phyloP scores from a whole-genome alignment of 2,329 filamentous ascomycete species.

The Aureobasidium mangrovei region DNA sequence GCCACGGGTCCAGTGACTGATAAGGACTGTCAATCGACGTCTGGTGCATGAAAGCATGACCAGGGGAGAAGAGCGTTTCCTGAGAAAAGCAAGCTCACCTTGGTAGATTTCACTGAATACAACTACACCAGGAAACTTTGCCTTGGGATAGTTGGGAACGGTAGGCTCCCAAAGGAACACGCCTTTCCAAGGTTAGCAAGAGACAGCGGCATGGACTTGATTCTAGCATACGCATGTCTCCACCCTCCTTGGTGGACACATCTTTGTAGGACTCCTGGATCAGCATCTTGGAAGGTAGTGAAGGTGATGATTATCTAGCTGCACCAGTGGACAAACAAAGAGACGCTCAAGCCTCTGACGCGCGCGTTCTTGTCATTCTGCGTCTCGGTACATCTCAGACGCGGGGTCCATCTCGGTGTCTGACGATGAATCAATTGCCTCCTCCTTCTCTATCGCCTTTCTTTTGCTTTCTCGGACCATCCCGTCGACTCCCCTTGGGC shows the following conservation, averaged over 20 bases:
- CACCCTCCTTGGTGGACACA: constrained; percentile 50
- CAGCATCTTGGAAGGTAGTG: constrained; percentile 39
- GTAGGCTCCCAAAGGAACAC: constrained; percentile 84
- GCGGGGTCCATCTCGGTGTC: constrained; percentile 6
- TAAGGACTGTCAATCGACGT: not conserved
- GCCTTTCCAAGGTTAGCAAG: constrained; percentile 43
- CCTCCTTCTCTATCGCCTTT: constrained; percentile 7
- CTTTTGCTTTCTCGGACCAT: constrained; percentile 10
- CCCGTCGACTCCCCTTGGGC: constrained; percentile 17
- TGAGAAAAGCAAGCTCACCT: constrained; percentile 43
- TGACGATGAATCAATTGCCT: constrained; percentile 11
- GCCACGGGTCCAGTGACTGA: constrained; percentile 82
- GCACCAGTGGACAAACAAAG: not conserved
- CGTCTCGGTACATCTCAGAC: not conserved
- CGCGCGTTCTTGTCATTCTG: not conserved
- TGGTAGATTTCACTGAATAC: constrained; percentile 95
- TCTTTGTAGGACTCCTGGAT: constrained; percentile 52
- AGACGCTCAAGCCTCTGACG: too few species aligned
- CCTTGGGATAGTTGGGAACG: constrained; percentile 77
- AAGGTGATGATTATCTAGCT: not conserved
- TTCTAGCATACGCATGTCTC: constrained; percentile 46
- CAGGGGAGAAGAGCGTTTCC: not conserved
- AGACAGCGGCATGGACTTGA: not conserved
- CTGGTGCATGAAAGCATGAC: not conserved
- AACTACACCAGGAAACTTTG: constrained; percentile 79